These are phyloP conservation scores for Tricholomella constricta DNA, from an alignment of 768 basidiomycete genomes.

Conservation along the genomic window DNA sequence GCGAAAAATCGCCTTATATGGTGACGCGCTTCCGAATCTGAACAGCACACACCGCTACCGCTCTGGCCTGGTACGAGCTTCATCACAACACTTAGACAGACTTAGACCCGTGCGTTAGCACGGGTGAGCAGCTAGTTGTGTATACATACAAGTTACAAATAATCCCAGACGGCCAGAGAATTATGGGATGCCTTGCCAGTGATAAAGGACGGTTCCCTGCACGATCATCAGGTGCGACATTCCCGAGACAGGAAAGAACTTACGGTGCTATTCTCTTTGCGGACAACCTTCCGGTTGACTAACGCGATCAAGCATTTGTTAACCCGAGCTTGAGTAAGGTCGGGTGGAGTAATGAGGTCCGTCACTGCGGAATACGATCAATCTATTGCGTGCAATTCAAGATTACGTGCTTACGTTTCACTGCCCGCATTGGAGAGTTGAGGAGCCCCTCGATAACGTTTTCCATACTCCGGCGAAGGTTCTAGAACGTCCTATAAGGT, in stretches of 20 bases:
- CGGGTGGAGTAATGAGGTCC: constrained; percentile 76
- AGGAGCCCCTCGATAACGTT: constrained; percentile 76
- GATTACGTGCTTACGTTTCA: constrained; percentile 51
- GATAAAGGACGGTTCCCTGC: constrained; percentile 68
- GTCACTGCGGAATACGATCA: constrained; percentile 48
- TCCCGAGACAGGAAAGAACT: constrained; percentile 17
- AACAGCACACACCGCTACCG: no score
- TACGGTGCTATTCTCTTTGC: constrained; percentile 70
- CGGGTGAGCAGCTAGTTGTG: no score
- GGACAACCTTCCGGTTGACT: constrained; percentile 82
- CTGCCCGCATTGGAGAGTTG: constrained; percentile 57
- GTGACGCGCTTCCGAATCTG: no score
- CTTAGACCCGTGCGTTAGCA: no score
- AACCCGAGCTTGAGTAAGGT: constrained; percentile 86
- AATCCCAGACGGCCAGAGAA: neutral
- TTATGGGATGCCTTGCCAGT: constrained; percentile 64
- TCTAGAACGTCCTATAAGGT: constrained; percentile 38
- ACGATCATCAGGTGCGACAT: neutral
- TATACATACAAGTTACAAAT: neutral
- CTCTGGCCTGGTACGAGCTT: no score
- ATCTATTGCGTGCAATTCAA: neutral
- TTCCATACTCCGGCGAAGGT: constrained; percentile 77
- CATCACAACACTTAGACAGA: no score
- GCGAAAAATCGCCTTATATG: no score
- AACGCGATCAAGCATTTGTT: constrained; percentile 94